These are phyloP conservation scores for Carpinus fangiana DNA, from an alignment of 306 rosid species.

Conservation along the genomic window DNA sequence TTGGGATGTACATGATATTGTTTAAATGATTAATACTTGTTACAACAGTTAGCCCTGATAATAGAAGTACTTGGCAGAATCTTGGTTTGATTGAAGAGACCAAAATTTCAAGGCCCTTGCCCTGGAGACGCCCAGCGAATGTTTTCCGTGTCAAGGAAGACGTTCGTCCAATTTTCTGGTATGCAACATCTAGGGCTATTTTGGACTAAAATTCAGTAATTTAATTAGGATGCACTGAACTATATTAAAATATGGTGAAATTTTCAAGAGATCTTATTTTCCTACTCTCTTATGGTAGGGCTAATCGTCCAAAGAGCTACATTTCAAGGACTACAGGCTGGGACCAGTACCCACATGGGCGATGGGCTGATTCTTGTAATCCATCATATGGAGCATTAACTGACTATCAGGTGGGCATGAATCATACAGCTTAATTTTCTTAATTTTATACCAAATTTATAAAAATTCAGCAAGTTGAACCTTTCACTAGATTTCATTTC, in stretches of 20 bases:
- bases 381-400: conserved; percentile 87
- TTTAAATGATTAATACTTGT: conserved; percentile 20
- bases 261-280: conserved; percentile 32
- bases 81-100: conserved; percentile 91
- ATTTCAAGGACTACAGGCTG: conserved; percentile 92
- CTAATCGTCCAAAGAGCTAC: conserved; percentile 97
- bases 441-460: background rate
- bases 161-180: conserved; percentile 96
- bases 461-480: background rate
- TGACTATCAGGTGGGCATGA: conserved; percentile 73
- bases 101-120: conserved; percentile 72
- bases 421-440: conserved; percentile 20
- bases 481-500: background rate
- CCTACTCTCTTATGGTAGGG: conserved; percentile 56
- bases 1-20: conserved; percentile 27
- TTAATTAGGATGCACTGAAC: background rate
- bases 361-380: conserved; percentile 90
- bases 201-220: conserved; percentile 15
- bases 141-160: conserved; percentile 78
- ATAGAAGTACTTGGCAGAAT: conserved; percentile 56
- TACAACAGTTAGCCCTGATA: conserved; percentile 20
- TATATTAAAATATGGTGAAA: background rate
- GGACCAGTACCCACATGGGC: conserved; percentile 96
- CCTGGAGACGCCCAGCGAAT: conserved; percentile 93
- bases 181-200: conserved; percentile 17